These are phyloP conservation scores for Saussurea involucrata DNA, from an alignment of 129 eudicot genomes.

Conservation along the genomic window DNA sequence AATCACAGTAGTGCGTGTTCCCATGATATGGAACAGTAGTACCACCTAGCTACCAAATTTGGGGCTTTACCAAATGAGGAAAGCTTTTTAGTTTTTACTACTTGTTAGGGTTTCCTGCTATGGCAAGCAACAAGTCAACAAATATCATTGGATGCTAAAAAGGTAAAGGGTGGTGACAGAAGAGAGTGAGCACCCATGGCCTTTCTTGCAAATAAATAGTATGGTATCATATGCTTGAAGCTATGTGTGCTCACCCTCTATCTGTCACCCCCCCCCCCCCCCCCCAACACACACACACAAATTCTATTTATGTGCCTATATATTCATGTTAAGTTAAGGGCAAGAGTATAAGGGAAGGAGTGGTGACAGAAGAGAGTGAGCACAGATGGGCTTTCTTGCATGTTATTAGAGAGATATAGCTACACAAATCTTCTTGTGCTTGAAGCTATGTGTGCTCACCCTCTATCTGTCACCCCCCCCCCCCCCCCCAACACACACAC, in stretches of 20 bases:
- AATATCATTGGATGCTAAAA: background rate
- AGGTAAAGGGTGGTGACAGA: constrained; percentile 73
- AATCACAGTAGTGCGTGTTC: constrained; percentile 17
- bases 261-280: no score
- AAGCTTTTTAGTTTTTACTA: constrained; percentile 12
- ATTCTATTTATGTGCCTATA: background rate
- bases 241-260: no score
- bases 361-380: constrained; percentile 99
- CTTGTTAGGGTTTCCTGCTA: constrained; percentile 18
- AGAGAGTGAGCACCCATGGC: constrained; percentile 95
- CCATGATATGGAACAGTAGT: constrained; percentile 35
- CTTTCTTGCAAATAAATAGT: constrained; percentile 67
- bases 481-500: no score
- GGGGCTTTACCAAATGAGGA: constrained; percentile 12
- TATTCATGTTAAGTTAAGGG: background rate
- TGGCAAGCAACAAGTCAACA: background rate
- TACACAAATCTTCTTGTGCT: no score
- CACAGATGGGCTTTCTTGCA: constrained; percentile 75
- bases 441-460: constrained; percentile 80
- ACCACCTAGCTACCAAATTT: constrained; percentile 12
- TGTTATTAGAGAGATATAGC: no score
- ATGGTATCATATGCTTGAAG: no score
- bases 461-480: constrained; percentile 72
- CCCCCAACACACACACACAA: no score
- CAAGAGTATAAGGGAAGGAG: constrained; percentile 16